phyloP scores from a whole-genome alignment of 116 monocot genomes.

The Posidonia oceanica region DNA sequence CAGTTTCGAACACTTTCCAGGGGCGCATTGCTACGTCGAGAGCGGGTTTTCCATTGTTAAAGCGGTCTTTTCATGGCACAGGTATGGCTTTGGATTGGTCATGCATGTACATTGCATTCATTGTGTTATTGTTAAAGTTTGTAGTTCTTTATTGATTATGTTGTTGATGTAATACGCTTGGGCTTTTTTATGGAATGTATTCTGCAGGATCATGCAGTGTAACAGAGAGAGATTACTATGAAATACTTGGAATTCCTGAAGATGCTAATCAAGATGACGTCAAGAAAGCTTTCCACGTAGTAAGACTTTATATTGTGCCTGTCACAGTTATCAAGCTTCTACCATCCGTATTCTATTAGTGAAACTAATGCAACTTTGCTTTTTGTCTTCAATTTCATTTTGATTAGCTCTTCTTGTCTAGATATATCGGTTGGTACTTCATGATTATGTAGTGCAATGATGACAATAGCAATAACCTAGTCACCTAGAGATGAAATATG shows the following conservation, averaged over 20 bases:
- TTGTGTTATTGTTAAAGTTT: not conserved
- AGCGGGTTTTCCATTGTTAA: constrained; percentile 10
- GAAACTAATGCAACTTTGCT: too few species aligned
- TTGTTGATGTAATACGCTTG: not conserved
- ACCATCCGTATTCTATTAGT: too few species aligned
- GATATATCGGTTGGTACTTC: too few species aligned
- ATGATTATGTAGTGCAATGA: too few species aligned
- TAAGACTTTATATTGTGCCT: constrained; percentile 15
- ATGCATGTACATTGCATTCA: not conserved
- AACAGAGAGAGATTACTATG: constrained; percentile 51
- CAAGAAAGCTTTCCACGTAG: constrained; percentile 80
- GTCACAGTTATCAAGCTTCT: not conserved
- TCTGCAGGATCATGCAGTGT: constrained; percentile 17
- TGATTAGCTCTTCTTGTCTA: too few species aligned
- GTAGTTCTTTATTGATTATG: not conserved
- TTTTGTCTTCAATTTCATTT: too few species aligned
- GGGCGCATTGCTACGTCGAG: not conserved
- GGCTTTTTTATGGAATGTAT: not conserved
- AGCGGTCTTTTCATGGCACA: constrained; percentile 59
- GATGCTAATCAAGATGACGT: constrained; percentile 66
- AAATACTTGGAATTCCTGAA: constrained; percentile 75
- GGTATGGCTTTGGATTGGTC: constrained; percentile 25
- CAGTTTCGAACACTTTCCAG: constrained; percentile 1
- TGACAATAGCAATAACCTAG: too few species aligned
- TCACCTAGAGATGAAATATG: too few species aligned